Evolutionary conservation across 2,329 filamentous ascomycete genomes (phyloP).

Genomic region (Aspergillus aculeatus): DNA sequence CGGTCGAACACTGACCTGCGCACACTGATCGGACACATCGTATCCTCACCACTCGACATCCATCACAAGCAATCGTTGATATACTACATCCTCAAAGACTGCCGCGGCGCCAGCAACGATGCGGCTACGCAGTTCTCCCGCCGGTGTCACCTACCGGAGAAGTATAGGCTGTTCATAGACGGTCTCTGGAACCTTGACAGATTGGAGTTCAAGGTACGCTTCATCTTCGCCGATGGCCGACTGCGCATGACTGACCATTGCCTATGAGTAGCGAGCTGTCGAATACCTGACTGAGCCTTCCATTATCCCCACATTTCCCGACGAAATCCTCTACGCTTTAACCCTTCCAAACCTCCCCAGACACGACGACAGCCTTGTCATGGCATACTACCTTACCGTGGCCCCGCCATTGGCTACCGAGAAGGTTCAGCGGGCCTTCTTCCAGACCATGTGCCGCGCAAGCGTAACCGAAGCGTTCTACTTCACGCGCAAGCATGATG

Average conservation of each 20-base stretch:
- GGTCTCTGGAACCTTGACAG: constrained; percentile 80
- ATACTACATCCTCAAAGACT: constrained; percentile 80
- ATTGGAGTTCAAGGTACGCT: constrained; percentile 61
- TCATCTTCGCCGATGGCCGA: too few species aligned
- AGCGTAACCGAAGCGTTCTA: constrained; percentile 71
- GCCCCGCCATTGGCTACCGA: constrained; percentile 68
- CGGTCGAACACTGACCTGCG: constrained; percentile 66
- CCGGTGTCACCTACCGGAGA: constrained; percentile 66
- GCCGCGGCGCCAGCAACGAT: constrained; percentile 52
- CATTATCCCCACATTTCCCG: constrained; percentile 75
- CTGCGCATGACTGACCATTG: constrained; percentile 12
- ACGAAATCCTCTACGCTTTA: constrained; percentile 73
- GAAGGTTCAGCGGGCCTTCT: constrained; percentile 64
- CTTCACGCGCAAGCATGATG: constrained; percentile 66
- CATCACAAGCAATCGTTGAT: constrained; percentile 81
- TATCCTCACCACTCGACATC: constrained; percentile 61
- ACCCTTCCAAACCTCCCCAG: constrained; percentile 58
- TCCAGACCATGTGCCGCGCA: constrained; percentile 65
- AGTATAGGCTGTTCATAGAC: constrained; percentile 77
- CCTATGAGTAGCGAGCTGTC: constrained; percentile 57
- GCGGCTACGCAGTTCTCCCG: constrained; percentile 60
- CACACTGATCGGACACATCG: constrained; percentile 68
- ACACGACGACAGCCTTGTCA: constrained; percentile 62
- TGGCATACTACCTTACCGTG: constrained; percentile 76
- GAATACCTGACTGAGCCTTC: constrained; percentile 77